Percentiles rank a stretch among this genome's conserved stretches.
Evolutionary conservation across 352 stramenopile genomes (phyloP).

Genomic region (Saprolegnia parasitica): DNA sequence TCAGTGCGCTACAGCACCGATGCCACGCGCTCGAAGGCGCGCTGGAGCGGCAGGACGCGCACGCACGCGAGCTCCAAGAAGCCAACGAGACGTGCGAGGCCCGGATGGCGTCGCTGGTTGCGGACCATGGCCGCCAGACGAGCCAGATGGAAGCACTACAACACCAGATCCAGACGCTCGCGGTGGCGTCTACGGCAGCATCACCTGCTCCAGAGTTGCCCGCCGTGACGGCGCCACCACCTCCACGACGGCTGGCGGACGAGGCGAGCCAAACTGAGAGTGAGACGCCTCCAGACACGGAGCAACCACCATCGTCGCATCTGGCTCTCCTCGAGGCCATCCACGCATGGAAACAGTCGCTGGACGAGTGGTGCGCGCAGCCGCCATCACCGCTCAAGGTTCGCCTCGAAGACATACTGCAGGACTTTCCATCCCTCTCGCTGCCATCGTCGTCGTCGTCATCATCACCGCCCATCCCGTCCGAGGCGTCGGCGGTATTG

Average conservation of each 20-base stretch:
- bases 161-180: conserved; percentile 31
- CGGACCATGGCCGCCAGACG: conserved; percentile 31
- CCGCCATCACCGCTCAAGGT: conserved; percentile 37
- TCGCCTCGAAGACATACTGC: conserved; percentile 13
- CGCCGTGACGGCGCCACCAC: neutral
- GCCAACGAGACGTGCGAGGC: neutral
- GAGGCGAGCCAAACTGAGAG: neutral
- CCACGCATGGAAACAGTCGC: conserved; percentile 17
- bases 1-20: conserved; percentile 41
- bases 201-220: neutral
- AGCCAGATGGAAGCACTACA: conserved; percentile 30
- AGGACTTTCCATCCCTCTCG: conserved; percentile 9
- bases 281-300: neutral
- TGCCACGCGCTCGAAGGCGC: conserved; percentile 35
- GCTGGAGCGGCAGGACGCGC: conserved; percentile 23
- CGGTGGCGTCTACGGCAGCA: neutral
- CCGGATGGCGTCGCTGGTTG: conserved; percentile 9
- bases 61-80: conserved; percentile 9
- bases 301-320: neutral
- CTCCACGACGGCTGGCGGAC: neutral
- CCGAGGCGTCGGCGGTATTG: conserved; percentile 34
- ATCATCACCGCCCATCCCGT: neutral
- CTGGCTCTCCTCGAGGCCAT: conserved; percentile 5
- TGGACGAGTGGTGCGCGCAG: conserved; percentile 27
- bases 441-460: neutral